These are phyloP conservation scores for Cytospora mali DNA, from an alignment of 2,329 filamentous ascomycete genomes.

Conservation along the genomic window DNA sequence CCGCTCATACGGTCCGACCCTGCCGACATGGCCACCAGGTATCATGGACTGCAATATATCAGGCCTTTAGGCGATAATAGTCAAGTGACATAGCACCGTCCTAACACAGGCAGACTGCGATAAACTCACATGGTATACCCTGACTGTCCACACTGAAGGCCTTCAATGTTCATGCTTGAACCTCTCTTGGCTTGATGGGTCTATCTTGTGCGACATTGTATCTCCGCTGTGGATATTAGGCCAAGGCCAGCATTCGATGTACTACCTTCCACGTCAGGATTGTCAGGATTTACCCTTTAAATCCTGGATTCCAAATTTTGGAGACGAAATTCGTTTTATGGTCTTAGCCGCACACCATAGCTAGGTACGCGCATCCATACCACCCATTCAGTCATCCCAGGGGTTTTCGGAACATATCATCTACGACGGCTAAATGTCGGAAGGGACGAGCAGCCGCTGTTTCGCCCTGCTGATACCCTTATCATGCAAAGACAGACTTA, in stretches of 20 bases:
- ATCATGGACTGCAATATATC: slow-evolving; percentile 36
- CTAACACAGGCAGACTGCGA: slow-evolving; percentile 30
- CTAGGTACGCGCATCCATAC: slow-evolving; percentile 4
- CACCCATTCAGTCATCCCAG: slow-evolving; percentile 6
- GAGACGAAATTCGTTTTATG: neutral
- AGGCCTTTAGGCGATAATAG: slow-evolving; percentile 31
- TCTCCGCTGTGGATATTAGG: neutral
- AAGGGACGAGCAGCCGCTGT: slow-evolving; percentile 24
- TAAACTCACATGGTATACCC: slow-evolving; percentile 26
- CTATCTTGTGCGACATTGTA: slow-evolving; percentile 14
- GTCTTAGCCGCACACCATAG: slow-evolving; percentile 14
- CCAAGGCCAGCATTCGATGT: slow-evolving; percentile 1
- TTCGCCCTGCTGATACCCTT: slow-evolving; percentile 23
- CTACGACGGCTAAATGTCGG: slow-evolving; percentile 36
- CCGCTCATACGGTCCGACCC: slow-evolving; percentile 46
- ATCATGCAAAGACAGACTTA: slow-evolving; percentile 30
- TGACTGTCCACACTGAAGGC: slow-evolving; percentile 34
- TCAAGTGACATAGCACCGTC: slow-evolving; percentile 36
- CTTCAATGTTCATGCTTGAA: slow-evolving; percentile 34
- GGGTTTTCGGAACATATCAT: slow-evolving; percentile 28
- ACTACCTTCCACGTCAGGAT: slow-evolving; percentile 9
- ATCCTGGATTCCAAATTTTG: slow-evolving; percentile 3
- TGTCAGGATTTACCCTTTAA: slow-evolving; percentile 15
- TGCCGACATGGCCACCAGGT: slow-evolving; percentile 44
- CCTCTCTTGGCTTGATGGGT: slow-evolving; percentile 27